Evolutionary conservation across 495 filamentous ascomycete genomes (phyloP).

Genomic region (Penicillium diatomitis): DNA sequence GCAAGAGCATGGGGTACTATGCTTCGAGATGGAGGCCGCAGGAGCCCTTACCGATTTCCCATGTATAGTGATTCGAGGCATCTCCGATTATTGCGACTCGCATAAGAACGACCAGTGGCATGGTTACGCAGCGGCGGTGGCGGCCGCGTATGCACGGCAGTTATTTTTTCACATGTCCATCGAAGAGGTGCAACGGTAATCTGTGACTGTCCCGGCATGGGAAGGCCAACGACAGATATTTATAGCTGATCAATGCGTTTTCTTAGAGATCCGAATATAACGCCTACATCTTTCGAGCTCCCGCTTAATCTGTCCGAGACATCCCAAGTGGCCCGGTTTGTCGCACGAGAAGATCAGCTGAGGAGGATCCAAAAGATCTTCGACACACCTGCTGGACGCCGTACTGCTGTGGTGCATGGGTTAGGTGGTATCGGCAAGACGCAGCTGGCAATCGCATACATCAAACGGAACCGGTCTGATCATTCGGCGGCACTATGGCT

Average conservation of each 20-base stretch:
- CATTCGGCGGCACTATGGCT: constrained; percentile 1
- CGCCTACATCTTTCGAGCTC: background rate
- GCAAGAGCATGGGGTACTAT: constrained; percentile 14
- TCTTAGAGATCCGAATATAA: background rate
- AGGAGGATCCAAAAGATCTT: background rate
- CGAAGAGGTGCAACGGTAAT: background rate
- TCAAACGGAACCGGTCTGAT: background rate
- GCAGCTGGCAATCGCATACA: constrained; percentile 1
- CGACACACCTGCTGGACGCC: background rate
- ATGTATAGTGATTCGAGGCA: constrained; percentile 31
- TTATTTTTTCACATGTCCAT: constrained; percentile 14
- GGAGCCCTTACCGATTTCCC: constrained; percentile 23
- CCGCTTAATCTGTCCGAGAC: background rate
- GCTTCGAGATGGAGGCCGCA: constrained; percentile 38
- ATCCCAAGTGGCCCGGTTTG: background rate
- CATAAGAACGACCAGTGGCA: constrained; percentile 22
- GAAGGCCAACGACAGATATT: background rate
- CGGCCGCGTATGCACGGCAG: constrained; percentile 27
- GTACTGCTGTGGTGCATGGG: background rate
- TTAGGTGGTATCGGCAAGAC: constrained; percentile 6
- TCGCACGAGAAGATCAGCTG: background rate
- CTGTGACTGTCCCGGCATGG: background rate
- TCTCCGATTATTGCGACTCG: constrained; percentile 33
- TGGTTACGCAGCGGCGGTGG: constrained; percentile 14
- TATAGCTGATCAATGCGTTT: background rate